These are phyloP conservation scores for Heritiera littoralis DNA, from an alignment of 345 rosid species.

Conservation along the genomic window DNA sequence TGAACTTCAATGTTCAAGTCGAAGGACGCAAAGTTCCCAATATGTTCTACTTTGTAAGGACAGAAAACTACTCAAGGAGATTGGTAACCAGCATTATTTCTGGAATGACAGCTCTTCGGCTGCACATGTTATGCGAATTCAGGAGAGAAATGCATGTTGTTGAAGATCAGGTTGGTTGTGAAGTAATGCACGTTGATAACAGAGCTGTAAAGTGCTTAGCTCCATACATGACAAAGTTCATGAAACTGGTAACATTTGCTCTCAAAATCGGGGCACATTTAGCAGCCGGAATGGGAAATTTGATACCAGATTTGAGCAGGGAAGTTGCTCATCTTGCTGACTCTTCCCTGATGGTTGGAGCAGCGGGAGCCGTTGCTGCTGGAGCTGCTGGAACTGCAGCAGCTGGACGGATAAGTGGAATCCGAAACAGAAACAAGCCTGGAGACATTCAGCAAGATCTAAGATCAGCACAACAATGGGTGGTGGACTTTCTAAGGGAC, in stretches of 20 bases:
- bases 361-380: slow-evolving; percentile 72
- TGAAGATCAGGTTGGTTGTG: slow-evolving; percentile 90
- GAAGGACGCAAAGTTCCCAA: slow-evolving; percentile 92
- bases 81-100: slow-evolving; percentile 70
- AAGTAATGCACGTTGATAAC: slow-evolving; percentile 58
- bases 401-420: slow-evolving; percentile 31
- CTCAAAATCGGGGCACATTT: slow-evolving; percentile 92
- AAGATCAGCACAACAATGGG: slow-evolving; percentile 85
- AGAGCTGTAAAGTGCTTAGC: slow-evolving; percentile 66
- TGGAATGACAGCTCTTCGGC: slow-evolving; percentile 79
- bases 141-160: slow-evolving; percentile 91
- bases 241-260: slow-evolving; percentile 83
- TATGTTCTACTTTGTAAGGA: slow-evolving; percentile 78
- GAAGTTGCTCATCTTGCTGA: slow-evolving; percentile 72
- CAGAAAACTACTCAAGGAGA: slow-evolving; percentile 86
- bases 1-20: slow-evolving; percentile 75
- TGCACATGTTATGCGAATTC: slow-evolving; percentile 90
- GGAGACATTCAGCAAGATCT: slow-evolving; percentile 65
- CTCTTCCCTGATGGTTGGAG: slow-evolving; percentile 69
- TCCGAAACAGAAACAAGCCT: slow-evolving; percentile 44
- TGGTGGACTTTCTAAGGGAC: slow-evolving; percentile 76
- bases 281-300: slow-evolving; percentile 83
- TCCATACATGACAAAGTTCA: slow-evolving; percentile 81
- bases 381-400: slow-evolving; percentile 50
- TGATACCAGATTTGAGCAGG: slow-evolving; percentile 93